Conservation (phyloP, 1,139 yeast species). For the Scheffersomyces stambukii region DNA sequence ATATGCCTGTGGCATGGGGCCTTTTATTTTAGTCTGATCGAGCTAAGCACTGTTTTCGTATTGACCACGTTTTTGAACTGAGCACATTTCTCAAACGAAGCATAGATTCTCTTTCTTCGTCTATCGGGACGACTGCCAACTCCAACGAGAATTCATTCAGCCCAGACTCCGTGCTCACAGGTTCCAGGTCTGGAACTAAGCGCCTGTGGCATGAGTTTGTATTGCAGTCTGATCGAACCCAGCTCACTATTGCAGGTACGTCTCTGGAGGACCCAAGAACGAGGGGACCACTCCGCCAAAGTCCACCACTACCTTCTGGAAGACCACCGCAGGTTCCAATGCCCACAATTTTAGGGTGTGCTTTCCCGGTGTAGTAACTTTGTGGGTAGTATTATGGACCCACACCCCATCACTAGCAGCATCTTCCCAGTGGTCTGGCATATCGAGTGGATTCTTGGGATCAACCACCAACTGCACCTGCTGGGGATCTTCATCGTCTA, state of each 20-base stretch:
- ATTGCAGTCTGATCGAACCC: no score
- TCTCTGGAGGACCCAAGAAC: constrained; percentile 16
- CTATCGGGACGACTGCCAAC: no score
- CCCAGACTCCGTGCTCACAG: no score
- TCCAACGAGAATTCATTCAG: no score
- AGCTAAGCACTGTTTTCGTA: no score
- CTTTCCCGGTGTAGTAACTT: constrained; percentile 8
- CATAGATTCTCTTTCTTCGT: no score
- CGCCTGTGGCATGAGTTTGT: no score
- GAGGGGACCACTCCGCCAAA: constrained; percentile 13
- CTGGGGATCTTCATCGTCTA: constrained; percentile 14
- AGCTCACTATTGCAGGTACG: constrained; percentile 7
- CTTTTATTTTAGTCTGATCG: no score
- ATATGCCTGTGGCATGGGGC: no score
- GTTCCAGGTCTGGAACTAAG: no score
- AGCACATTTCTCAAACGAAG: no score
- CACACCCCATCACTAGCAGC: constrained; percentile 14
- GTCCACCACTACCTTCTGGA: constrained; percentile 12
- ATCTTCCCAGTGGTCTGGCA: constrained; percentile 13
- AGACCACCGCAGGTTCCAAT: constrained; percentile 11
- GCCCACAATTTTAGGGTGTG: constrained; percentile 14
- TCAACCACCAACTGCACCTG: constrained; percentile 12
- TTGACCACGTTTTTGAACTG: no score
- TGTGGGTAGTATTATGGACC: constrained; percentile 13
- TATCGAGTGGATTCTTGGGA: constrained; percentile 10